Percentiles rank a stretch among this genome's conserved stretches.
Evolutionary conservation across 257 asterid species (phyloP).

Genomic region (Lycium barbarum): DNA sequence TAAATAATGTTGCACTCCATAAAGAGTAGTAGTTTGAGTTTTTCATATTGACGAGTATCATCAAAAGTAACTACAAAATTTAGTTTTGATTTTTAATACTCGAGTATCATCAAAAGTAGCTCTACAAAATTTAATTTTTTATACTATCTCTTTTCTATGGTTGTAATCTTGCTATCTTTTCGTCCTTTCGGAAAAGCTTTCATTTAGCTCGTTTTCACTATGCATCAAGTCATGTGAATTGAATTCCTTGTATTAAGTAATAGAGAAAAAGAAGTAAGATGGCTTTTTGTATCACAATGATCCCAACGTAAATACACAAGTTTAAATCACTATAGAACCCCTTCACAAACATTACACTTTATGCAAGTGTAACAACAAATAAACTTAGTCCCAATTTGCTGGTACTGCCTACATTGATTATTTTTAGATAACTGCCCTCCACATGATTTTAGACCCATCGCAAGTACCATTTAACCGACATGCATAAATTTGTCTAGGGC

Average conservation of each 20-base stretch:
- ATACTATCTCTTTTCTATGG: background rate
- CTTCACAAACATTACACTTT: background rate
- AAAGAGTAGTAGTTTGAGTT: background rate
- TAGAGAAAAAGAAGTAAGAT: background rate
- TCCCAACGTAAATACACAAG: background rate
- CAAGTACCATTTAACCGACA: background rate
- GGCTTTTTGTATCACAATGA: background rate
- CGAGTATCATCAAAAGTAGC: background rate
- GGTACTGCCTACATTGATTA: background rate
- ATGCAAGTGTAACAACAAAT: background rate
- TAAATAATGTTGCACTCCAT: constrained; percentile 20
- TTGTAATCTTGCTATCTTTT: background rate
- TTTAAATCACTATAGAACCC: background rate
- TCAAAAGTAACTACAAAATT: background rate
- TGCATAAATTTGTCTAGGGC: background rate
- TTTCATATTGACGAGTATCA: background rate
- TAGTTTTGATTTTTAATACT: no score
- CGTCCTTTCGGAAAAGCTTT: background rate
- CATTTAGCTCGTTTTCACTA: background rate
- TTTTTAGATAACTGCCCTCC: background rate
- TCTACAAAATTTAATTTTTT: no score
- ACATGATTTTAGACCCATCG: background rate
- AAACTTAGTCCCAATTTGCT: background rate
- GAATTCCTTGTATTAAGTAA: background rate
- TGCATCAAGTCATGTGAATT: background rate